Conservation (phyloP, 495 filamentous ascomycete genomes). For the Penicillium paradoxum region DNA sequence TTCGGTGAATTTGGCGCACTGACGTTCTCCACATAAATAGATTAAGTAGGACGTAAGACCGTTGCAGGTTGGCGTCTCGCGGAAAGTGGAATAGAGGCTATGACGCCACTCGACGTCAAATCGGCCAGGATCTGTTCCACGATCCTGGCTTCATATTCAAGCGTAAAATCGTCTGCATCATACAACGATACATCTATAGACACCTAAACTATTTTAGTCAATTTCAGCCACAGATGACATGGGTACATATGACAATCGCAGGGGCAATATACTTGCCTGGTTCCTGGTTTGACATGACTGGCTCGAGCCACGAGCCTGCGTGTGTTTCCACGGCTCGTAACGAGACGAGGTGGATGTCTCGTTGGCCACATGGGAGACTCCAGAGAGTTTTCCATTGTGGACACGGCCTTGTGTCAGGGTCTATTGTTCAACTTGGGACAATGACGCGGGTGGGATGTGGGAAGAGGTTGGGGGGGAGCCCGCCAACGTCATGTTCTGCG, state of each 20-base stretch:
- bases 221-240: background rate
- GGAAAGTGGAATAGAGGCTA: background rate
- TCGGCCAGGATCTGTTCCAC: background rate
- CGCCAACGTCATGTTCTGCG: constrained; percentile 27
- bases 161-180: too few relatives aligned
- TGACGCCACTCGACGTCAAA: constrained; percentile 22
- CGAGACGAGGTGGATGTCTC: background rate
- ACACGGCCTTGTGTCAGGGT: background rate
- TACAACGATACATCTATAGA: too few relatives aligned
- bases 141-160: too few relatives aligned
- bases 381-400: background rate
- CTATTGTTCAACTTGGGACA: background rate
- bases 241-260: too few relatives aligned
- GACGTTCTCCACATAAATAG: constrained; percentile 19
- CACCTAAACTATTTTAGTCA: too few relatives aligned
- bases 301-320: constrained; percentile 10
- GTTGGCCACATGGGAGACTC: background rate
- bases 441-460: background rate
- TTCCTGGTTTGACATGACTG: constrained; percentile 6
- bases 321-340: constrained; percentile 19
- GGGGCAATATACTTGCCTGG: background rate
- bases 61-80: constrained; percentile 3
- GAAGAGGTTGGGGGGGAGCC: constrained; percentile 3
- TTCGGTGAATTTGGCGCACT: constrained; percentile 10
- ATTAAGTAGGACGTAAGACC: constrained; percentile 22